Evolutionary conservation across 257 asterid genomes (phyloP).

Genomic region (Solanum gandarillasii): DNA sequence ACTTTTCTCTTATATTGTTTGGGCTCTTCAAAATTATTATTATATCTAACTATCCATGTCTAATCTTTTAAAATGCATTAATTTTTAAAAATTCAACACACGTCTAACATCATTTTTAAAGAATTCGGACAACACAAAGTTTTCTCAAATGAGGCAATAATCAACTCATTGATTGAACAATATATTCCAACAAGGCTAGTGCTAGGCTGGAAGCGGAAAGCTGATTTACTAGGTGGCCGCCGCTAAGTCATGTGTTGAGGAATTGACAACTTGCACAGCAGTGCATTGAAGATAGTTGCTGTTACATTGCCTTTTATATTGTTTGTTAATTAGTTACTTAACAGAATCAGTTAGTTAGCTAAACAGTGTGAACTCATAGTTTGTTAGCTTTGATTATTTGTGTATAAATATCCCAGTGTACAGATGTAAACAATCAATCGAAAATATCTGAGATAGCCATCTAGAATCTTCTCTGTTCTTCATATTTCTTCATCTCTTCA

Average conservation of each 20-base stretch:
- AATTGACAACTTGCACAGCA: too few relatives aligned
- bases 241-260: not conserved
- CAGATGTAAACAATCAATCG: too few relatives aligned
- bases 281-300: too few relatives aligned
- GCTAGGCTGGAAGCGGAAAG: not conserved
- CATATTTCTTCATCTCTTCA: too few relatives aligned
- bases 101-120: not conserved
- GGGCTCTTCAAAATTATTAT: not conserved
- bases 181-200: not conserved
- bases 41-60: not conserved
- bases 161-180: not conserved
- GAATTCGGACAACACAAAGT: accelerated
- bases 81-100: not conserved
- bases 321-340: too few relatives aligned
- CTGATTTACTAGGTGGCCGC: not conserved
- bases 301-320: too few relatives aligned
- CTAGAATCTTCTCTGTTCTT: too few relatives aligned
- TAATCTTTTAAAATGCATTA: accelerated
- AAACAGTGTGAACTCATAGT: too few relatives aligned
- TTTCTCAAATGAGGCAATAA: not conserved
- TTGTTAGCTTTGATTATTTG: too few relatives aligned
- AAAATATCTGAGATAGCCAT: too few relatives aligned
- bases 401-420: too few relatives aligned
- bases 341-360: too few relatives aligned
- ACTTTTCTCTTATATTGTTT: not conserved